Percentiles rank a stretch among this genome's conserved stretches.
phyloP scores from a whole-genome alignment of 768 basidiomycete species.

The Mycena rebaudengoi region DNA sequence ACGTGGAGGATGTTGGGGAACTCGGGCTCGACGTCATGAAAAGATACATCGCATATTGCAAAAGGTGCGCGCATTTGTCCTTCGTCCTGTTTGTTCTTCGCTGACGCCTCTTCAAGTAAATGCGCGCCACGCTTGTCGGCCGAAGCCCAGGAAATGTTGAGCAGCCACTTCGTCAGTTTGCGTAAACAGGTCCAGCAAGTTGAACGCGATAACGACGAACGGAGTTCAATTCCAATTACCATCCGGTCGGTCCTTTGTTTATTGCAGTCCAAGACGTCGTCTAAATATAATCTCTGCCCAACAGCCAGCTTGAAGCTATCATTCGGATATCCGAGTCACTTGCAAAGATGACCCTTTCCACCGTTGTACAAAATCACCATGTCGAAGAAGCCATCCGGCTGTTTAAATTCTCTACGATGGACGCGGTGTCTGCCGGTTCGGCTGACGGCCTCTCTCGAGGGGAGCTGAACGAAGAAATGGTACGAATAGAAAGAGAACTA shows the following conservation, averaged over 20 bases:
- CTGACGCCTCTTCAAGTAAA: conserved; percentile 57
- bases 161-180: conserved; percentile 92
- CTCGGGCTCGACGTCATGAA: conserved; percentile 99
- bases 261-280: background rate
- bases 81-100: background rate
- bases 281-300: conserved; percentile 3
- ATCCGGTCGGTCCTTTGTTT: conserved; percentile 78
- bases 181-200: conserved; percentile 95
- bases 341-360: conserved; percentile 91
- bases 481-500: conserved; percentile 87
- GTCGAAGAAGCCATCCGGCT: conserved; percentile 98
- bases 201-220: conserved; percentile 95
- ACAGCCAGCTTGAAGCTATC: conserved; percentile 94
- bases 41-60: conserved; percentile 95
- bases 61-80: conserved; percentile 63
- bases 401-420: conserved; percentile 99
- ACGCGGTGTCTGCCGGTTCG: conserved; percentile 94
- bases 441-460: conserved; percentile 92
- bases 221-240: conserved; percentile 98
- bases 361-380: conserved; percentile 89
- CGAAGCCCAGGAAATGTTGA: conserved; percentile 96
- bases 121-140: conserved; percentile 94
- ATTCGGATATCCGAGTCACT: conserved; percentile 98
- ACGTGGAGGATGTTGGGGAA: conserved; percentile 77
- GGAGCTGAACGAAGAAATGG: conserved; percentile 94